These are phyloP conservation scores for Scleroderma citrinum DNA, from an alignment of 768 basidiomycete species.

Conservation along the genomic window DNA sequence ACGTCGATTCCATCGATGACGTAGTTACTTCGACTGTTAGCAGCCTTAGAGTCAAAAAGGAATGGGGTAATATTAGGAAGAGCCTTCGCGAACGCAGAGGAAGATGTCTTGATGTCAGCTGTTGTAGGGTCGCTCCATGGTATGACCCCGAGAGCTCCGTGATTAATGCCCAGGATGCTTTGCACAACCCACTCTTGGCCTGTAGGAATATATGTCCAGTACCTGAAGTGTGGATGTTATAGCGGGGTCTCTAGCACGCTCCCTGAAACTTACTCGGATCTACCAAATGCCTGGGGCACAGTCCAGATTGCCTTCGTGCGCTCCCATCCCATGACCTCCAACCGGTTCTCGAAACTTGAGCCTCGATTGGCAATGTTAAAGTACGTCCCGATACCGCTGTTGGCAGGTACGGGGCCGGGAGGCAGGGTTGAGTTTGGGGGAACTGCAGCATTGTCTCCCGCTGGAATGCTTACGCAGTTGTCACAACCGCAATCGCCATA, in stretches of 20 bases:
- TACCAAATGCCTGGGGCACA: slow-evolving; percentile 75
- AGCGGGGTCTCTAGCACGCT: no score
- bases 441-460: slow-evolving; percentile 36
- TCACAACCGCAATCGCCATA: slow-evolving; percentile 76
- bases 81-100: slow-evolving; percentile 43
- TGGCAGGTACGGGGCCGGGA: slow-evolving; percentile 17
- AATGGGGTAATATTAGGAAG: slow-evolving; percentile 41
- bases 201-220: slow-evolving; percentile 58
- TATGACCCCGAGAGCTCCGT: slow-evolving; percentile 54
- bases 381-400: slow-evolving; percentile 35
- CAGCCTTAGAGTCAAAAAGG: slow-evolving; percentile 38
- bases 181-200: slow-evolving; percentile 66
- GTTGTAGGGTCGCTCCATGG: slow-evolving; percentile 50
- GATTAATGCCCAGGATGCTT: slow-evolving; percentile 61
- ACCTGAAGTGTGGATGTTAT: no score
- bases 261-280: slow-evolving; percentile 24
- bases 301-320: slow-evolving; percentile 69
- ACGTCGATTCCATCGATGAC: slow-evolving; percentile 39
- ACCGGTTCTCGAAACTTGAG: slow-evolving; percentile 55
- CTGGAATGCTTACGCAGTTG: slow-evolving; percentile 41
- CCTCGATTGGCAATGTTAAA: slow-evolving; percentile 64
- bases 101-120: slow-evolving; percentile 45
- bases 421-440: slow-evolving; percentile 20
- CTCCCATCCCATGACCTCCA: slow-evolving; percentile 63
- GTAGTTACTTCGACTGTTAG: slow-evolving; percentile 32